Evolutionary conservation across 2,329 filamentous ascomycete species (phyloP), one percentile per base, ranked within the genome.

Genomic region (Arthrobotrys sinensis): DNA sequence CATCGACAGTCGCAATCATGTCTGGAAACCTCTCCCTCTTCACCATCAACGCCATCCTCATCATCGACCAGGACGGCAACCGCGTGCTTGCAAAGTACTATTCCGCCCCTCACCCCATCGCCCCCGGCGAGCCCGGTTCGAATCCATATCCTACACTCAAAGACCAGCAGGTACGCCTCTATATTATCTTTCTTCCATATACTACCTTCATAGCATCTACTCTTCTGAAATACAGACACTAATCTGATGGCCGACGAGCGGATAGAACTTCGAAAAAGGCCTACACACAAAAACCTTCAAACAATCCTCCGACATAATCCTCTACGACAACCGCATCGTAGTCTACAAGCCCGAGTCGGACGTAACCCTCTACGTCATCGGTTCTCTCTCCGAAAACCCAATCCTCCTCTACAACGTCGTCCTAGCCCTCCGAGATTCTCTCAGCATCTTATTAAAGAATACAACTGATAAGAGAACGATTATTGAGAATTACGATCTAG

Each of bases 321-420:
- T 99, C 70, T 98, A 97, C 86, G 96, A 99, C 86, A 96, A 96
- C 86, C 90, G 93, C 82, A 92, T 99, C 79, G 93, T 98, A 69
- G 91, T 98, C 65, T 99, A 97, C 88, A 99, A 99, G 90, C 92
- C 92, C 87, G 96, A 99, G 87, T 94, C 93, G 82, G 96, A 99
- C 85, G 92, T 98, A 72, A 97, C 97, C 92, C 90, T 93, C 53
- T 98, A 98, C 84, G 92, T 98, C 28, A 93, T 99, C 10, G 95
- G 95, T 80, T 90, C 91, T 68, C 89, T 93, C 66, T 93, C 97
- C 66, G 96, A 99, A 88, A 99, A 98, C 85, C 96, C 99, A 86
- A 92, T 99, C 69, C 87, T 99, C 84, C 88, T 99, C 65, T 98
- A 97, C 87, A 97, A 95, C 84, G 94, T 97, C 60, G 90, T 98